Evolutionary conservation across 768 basidiomycete species (phyloP).

Genomic region (Pisolithus albus): DNA sequence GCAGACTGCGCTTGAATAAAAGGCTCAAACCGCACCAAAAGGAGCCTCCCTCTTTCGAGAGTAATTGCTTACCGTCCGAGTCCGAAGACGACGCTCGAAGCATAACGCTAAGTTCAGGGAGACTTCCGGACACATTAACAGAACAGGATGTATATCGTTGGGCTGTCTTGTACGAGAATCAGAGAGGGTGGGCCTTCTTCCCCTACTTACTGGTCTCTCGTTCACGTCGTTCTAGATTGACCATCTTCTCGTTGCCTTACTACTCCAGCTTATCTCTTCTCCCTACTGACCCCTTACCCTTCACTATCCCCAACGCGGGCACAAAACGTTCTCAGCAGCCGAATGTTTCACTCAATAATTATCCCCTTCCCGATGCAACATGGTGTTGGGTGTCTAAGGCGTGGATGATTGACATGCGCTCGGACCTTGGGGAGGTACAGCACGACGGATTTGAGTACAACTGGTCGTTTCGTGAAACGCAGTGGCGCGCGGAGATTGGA

Average conservation of each 20-base stretch:
- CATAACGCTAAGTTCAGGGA: conserved; percentile 28
- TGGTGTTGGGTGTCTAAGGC: conserved; percentile 77
- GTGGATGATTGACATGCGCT: conserved; percentile 89
- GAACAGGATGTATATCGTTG: conserved; percentile 58
- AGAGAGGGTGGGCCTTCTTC: conserved; percentile 54
- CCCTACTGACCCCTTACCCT: conserved; percentile 66
- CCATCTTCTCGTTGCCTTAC: conserved; percentile 63
- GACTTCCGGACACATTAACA: conserved; percentile 20
- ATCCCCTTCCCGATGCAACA: conserved; percentile 70
- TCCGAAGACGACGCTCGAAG: conserved; percentile 8
- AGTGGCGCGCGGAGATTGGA: conserved; percentile 64
- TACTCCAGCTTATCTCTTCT: conserved; percentile 68
- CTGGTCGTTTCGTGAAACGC: conserved; percentile 58
- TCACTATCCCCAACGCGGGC: conserved; percentile 49
- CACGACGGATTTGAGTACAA: conserved; percentile 86
- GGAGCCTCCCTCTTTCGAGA: not conserved
- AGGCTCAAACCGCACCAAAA: conserved; percentile 3
- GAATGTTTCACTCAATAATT: conserved; percentile 51
- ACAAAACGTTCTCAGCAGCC: conserved; percentile 41
- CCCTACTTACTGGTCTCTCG: not conserved
- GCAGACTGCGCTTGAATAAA: conserved; percentile 18
- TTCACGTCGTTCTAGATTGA: conserved; percentile 37
- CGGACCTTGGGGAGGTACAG: conserved; percentile 65
- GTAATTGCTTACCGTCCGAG: not conserved
- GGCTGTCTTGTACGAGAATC: conserved; percentile 79